Evolutionary conservation across 169 alveolate genomes (phyloP).

Genomic region (Besnoitia besnoiti): DNA sequence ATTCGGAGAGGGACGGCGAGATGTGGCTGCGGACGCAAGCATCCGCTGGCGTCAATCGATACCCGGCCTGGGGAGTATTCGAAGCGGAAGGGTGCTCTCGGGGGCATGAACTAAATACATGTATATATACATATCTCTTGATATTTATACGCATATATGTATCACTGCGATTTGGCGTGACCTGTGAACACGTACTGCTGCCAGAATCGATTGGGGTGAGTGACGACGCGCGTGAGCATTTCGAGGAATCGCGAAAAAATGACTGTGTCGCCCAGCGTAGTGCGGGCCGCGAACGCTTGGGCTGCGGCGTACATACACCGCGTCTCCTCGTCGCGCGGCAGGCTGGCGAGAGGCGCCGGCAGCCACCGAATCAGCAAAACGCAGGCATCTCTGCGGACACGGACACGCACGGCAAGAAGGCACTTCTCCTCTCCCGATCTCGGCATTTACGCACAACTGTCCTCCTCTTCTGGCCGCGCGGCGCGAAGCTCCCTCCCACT

Average conservation of each 20-base stretch:
- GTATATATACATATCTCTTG: too few species aligned
- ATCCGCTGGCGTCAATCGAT: too few species aligned
- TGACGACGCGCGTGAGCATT: background rate
- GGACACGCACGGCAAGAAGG: background rate
- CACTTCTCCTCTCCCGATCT: background rate
- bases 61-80: too few species aligned
- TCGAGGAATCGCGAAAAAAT: background rate
- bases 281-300: background rate
- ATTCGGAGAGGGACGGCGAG: too few species aligned
- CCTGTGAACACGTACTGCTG: background rate
- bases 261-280: background rate
- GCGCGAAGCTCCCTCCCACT: too few species aligned
- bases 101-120: too few species aligned
- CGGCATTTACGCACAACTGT: too few species aligned
- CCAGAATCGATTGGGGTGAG: slow-evolving; percentile 4
- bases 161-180: too few species aligned
- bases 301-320: slow-evolving; percentile 2
- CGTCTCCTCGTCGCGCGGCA: background rate
- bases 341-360: background rate
- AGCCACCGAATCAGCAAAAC: slow-evolving; percentile 9
- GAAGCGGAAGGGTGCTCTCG: too few species aligned
- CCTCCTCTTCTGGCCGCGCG: too few species aligned
- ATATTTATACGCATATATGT: too few species aligned
- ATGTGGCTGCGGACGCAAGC: too few species aligned
- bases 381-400: slow-evolving; percentile 26